phyloP scores from a whole-genome alignment of 208 protist genomes.

The Naegleria fowleri region DNA sequence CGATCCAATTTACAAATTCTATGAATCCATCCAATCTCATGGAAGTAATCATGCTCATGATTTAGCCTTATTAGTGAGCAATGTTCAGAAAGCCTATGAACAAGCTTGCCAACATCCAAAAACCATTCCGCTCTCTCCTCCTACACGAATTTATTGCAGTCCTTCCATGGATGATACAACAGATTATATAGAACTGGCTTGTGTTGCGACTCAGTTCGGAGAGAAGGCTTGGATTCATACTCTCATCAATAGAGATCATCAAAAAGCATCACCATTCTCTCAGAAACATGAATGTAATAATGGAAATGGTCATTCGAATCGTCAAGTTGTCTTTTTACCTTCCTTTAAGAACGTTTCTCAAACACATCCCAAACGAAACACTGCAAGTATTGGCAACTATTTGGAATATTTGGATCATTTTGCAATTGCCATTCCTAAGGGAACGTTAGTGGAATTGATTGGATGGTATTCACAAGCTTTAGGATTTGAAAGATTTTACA shows the following conservation, averaged over 20 bases:
- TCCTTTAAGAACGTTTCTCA: neutral
- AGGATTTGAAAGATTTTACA: neutral
- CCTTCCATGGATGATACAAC: neutral
- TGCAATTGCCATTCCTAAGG: constrained; percentile 21
- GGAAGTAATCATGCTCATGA: neutral
- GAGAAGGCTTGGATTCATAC: neutral
- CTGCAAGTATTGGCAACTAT: neutral
- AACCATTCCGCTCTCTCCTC: neutral
- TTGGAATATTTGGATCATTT: constrained; percentile 16
- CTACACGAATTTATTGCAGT: neutral
- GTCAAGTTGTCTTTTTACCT: neutral
- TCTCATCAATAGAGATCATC: neutral
- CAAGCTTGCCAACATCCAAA: neutral
- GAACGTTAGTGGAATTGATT: neutral
- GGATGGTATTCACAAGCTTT: neutral
- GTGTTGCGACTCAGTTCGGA: neutral
- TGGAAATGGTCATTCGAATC: neutral
- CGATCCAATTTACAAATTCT: neutral
- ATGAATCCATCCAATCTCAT: neutral
- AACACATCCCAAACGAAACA: neutral
- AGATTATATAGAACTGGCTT: neutral
- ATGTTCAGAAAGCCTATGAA: neutral
- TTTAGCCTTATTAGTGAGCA: neutral
- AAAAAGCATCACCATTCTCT: neutral
- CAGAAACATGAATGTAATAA: neutral